Base-by-base conservation (phyloP, 1,139 yeast genomes). In the Taphrina pruni region DNA sequence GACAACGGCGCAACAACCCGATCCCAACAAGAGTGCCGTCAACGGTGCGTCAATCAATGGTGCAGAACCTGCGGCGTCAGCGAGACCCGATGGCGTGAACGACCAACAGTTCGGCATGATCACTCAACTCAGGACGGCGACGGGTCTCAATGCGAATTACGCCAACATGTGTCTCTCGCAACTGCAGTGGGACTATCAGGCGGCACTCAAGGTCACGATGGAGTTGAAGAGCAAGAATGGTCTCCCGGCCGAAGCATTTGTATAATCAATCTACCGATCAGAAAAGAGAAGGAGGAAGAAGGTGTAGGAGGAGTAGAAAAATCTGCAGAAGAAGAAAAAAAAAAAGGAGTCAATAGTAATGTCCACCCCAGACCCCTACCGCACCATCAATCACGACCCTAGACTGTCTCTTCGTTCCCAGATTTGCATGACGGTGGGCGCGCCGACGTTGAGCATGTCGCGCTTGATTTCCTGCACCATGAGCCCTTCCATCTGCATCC, bases 101-200 rank as follows among this genome's bases (percentile, higher is more conserved):
- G 60, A 62, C 21, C 68, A 66, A 46, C 96, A 91, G 76, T 87
- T 88, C 73, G 88, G 87, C 72, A 79, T 90, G 9, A 82, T 90
- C 35, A 84, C 85, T 36, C 87, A 85, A 74, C 80, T 94, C 38
- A 85, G 88, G 78, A 78, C 84, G 61, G 92, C 89, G 73, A 94
- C 98, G 0, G 86, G 87, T 69, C 81, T 94, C 73, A 92, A 86
- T 74, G 82, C 90, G 36, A 89, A 89, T 74, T 94, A 87, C 77
- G 90, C 95, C 0, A 80, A 87, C 46, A 86, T 93, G 91, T 84
- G 95, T 65, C 89, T 94, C 68, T 93, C 92, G 76, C 97, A 92
- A 77, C 91, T 97, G 75, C 84, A 86, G 69, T 93, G 96, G 93
- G 89, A 90, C 78, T 87, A 86, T 74, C 87, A 85, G 62, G 84